These are phyloP conservation scores for Nephelium lappaceum DNA, from an alignment of 345 rosid species.

Conservation along the genomic window DNA sequence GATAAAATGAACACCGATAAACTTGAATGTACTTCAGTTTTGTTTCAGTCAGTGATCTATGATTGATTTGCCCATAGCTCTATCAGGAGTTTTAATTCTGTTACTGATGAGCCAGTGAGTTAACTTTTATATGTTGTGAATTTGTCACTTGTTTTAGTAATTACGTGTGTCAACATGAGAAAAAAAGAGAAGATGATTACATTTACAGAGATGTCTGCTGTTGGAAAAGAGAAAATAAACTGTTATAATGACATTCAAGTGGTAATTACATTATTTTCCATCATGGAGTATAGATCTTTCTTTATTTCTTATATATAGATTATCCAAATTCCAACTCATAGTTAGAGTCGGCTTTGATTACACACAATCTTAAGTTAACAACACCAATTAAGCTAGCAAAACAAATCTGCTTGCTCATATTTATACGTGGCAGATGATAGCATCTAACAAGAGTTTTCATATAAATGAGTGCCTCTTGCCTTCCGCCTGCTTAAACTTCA, in stretches of 20 bases:
- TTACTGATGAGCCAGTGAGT: background rate
- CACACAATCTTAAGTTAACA: too few relatives aligned
- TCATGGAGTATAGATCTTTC: too few relatives aligned
- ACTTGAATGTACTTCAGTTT: background rate
- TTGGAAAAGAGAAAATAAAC: background rate
- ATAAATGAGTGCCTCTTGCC: too few relatives aligned
- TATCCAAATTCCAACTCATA: too few relatives aligned
- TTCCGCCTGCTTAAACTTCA: too few relatives aligned
- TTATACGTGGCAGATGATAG: too few relatives aligned
- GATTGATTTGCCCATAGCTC: background rate
- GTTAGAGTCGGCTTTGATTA: too few relatives aligned
- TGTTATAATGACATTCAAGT: background rate
- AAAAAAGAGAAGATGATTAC: background rate
- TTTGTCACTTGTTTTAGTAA: background rate
- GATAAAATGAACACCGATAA: conserved; percentile 40
- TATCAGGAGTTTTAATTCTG: background rate
- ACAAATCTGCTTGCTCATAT: too few relatives aligned
- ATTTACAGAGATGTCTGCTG: background rate
- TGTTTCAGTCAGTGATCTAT: background rate
- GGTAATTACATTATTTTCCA: background rate
- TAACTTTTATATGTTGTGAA: background rate
- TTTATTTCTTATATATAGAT: too few relatives aligned
- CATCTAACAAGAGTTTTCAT: too few relatives aligned
- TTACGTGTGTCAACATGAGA: background rate
- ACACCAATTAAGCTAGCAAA: too few relatives aligned